Evolutionary conservation across 345 rosid species (phyloP).

Genomic region (Capsella bursapastoris): DNA sequence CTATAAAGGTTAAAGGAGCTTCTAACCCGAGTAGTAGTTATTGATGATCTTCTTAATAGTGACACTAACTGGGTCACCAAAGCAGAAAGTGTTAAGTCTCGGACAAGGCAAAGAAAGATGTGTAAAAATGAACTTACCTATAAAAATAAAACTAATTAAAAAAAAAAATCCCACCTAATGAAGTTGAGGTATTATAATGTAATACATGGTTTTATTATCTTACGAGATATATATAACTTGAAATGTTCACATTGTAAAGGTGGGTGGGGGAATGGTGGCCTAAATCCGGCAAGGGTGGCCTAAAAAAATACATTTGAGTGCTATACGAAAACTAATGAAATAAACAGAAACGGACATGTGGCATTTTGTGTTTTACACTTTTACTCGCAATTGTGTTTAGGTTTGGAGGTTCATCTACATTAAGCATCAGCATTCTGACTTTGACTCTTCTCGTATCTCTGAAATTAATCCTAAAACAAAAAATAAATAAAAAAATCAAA

Average conservation of each 20-base stretch:
- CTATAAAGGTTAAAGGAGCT: constrained; percentile 5
- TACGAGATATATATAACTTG: not conserved
- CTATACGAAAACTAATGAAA: constrained; percentile 23
- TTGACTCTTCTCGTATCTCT: not conserved
- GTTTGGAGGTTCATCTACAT: constrained; percentile 46
- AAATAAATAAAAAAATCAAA: not conserved
- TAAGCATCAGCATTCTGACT: constrained; percentile 32
- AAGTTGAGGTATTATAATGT: no score
- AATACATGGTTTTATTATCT: not conserved
- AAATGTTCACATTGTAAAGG: not conserved
- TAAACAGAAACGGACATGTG: constrained; percentile 25
- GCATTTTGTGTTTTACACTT: constrained; percentile 31
- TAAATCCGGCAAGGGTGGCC: constrained; percentile 35
- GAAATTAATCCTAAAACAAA: not conserved
- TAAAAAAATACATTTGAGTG: constrained; percentile 23
- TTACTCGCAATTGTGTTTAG: constrained; percentile 32
- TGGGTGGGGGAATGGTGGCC: constrained; percentile 43
- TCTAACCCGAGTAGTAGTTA: constrained; percentile 1
- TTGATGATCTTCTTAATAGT: not conserved
- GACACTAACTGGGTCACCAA: no score
- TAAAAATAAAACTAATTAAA: no score
- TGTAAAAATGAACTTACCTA: not conserved
- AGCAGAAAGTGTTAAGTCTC: not conserved
- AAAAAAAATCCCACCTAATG: not conserved
- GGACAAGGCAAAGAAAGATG: no score